Conservation (phyloP, 2,329 filamentous ascomycete genomes). For the Colletotrichum australisinense region DNA sequence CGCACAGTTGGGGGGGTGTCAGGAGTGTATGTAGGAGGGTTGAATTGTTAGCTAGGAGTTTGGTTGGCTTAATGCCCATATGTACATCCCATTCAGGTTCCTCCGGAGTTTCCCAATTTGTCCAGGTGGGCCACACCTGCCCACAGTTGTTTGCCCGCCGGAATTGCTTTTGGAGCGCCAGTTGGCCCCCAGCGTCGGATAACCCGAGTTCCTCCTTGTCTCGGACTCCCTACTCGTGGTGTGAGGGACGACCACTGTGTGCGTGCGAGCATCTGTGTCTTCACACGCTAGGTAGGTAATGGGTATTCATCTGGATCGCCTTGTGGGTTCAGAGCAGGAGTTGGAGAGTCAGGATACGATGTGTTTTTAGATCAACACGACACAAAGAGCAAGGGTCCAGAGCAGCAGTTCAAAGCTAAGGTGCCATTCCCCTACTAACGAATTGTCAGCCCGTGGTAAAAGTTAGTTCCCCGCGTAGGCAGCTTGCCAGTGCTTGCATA, state of each 20-base stretch:
- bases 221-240: slow-evolving; percentile 15
- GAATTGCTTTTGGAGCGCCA: slow-evolving; percentile 5
- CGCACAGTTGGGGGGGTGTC: no score
- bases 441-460: neutral
- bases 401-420: neutral
- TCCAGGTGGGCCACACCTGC: no score
- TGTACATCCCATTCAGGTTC: no score
- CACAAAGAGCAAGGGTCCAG: slow-evolving; percentile 5
- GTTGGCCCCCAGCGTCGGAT: neutral
- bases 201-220: slow-evolving; percentile 13
- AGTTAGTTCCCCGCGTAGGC: neutral
- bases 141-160: neutral
- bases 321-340: slow-evolving; percentile 7
- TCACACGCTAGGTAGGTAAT: neutral
- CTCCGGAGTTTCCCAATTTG: no score
- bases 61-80: no score
- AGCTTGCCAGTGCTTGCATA: neutral
- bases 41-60: no score
- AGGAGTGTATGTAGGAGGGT: no score
- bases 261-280: slow-evolving; percentile 6
- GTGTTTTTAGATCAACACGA: neutral
- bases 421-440: neutral
- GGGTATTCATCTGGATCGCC: slow-evolving; percentile 19
- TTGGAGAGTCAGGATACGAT: neutral
- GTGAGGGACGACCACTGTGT: neutral